Evolutionary conservation across 768 basidiomycete species (phyloP), one percentile per base, ranked within the genome.

Genomic region (Scleroderma bovista): DNA sequence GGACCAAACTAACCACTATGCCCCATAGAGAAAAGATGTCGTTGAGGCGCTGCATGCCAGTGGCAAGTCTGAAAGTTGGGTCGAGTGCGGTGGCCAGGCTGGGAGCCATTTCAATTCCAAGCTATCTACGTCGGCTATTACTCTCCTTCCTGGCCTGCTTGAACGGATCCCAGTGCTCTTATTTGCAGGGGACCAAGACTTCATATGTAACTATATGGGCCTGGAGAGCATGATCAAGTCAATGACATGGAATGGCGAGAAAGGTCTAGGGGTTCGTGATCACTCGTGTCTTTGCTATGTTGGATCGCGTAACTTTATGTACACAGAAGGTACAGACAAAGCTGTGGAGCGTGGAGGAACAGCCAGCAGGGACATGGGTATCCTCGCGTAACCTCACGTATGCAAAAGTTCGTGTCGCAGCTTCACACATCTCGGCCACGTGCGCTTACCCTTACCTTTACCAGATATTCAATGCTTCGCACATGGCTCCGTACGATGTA

Each of bases 201-300:
- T 93, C 38, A 96, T 99, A 54, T 98, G 96, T 72, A 98, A 98
- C 66, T 87, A 96, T 65, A 75, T 94, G 46, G 96, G 96, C 3
- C 74, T 92, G 52, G 93, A 97, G 68, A 77, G 76, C 51, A 82
- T 88, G 78, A 88, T 97, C 42, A 83, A 86, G 54, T 71, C 76
- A 24, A 72, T 99, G 75, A 75, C 76, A 3, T 99, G 95, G 95
- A 86, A 83, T 51, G 93, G 93, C 2, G 83, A 67, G 32, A 83
- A 72, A 6, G 95, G 96, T 1, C 76, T 96, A 34, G 88, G 87
- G 38, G 93, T 95, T 54, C 17, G 47, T 42, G 61, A 86, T 73
- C 7, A 45, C 31, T 46, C 19, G 44, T 45, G n/a, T 52, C 20
- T 17, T 4, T 31, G 15, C 26, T 43, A 34, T 6, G 22, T 31